Percentiles rank a stretch among this genome's conserved stretches.
These are phyloP conservation scores for Volvariella volvacea DNA, from an alignment of 1,284 basidiomycete genomes.

Conservation along the genomic window DNA sequence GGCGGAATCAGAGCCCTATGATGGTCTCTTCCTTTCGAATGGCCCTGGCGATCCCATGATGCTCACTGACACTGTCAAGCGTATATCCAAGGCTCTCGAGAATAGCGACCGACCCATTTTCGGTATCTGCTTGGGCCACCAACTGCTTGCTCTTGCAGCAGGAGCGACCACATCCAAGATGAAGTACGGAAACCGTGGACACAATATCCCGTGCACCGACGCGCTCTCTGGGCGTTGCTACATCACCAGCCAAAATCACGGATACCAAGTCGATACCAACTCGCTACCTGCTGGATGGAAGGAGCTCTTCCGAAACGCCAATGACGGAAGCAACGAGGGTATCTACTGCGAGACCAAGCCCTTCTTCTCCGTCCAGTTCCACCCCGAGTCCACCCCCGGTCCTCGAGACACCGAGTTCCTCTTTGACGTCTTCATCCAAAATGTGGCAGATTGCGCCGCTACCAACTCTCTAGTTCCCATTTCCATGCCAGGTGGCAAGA, in stretches of 20 bases:
- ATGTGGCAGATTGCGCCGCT: slow-evolving; percentile 70
- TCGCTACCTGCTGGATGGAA: slow-evolving; percentile 86
- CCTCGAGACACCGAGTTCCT: slow-evolving; percentile 98
- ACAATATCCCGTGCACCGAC: slow-evolving; percentile 98
- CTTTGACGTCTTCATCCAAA: slow-evolving; percentile 96
- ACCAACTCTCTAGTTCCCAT: slow-evolving; percentile 73
- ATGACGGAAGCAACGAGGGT: slow-evolving; percentile 96
- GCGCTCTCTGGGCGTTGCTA: slow-evolving; percentile 93
- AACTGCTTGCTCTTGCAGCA: slow-evolving; percentile 91
- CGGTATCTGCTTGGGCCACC: slow-evolving; percentile 98
- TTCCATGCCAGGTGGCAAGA: slow-evolving; percentile 81
- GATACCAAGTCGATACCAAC: slow-evolving; percentile 87
- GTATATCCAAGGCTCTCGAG: slow-evolving; percentile 70
- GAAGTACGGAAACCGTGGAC: slow-evolving; percentile 99
- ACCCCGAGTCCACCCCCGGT: slow-evolving; percentile 98
- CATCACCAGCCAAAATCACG: slow-evolving; percentile 99
- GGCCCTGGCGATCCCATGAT: slow-evolving; percentile 96
- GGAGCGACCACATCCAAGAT: slow-evolving; percentile 96
- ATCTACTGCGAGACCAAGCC: slow-evolving; percentile 90
- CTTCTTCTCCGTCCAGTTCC: slow-evolving; percentile 99
- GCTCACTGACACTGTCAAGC: slow-evolving; percentile 68
- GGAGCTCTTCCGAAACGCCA: slow-evolving; percentile 94
- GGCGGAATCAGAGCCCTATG: slow-evolving; percentile 71
- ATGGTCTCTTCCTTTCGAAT: slow-evolving; percentile 97
- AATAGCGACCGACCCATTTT: slow-evolving; percentile 84